Percentiles rank a stretch among this genome's conserved stretches.
Evolutionary conservation across 2,329 filamentous ascomycete species (phyloP).

Genomic region (Botrytis aclada): DNA sequence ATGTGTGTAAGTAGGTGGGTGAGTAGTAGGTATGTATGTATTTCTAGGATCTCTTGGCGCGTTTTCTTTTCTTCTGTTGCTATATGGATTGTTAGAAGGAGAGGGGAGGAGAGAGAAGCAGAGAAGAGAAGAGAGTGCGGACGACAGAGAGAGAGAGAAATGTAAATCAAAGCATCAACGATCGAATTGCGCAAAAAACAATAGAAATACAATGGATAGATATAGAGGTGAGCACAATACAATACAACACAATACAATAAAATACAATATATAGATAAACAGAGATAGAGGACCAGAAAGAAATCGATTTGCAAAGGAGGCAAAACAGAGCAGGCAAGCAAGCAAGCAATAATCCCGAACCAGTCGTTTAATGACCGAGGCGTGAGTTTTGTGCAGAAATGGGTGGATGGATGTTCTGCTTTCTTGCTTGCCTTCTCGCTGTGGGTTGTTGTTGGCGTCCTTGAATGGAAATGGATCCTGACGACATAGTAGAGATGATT

Average conservation of each 20-base stretch:
- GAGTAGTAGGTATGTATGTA: neutral
- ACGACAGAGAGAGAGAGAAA: neutral
- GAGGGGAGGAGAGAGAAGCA: neutral
- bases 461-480: neutral
- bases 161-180: neutral
- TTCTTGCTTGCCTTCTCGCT: neutral
- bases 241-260: neutral
- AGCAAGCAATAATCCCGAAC: neutral
- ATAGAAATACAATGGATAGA: neutral
- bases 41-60: neutral
- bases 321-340: neutral
- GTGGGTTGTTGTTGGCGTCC: neutral
- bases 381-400: neutral
- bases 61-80: constrained; percentile 1
- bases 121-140: neutral
- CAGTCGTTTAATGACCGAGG: constrained; percentile 2
- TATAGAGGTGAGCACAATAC: neutral
- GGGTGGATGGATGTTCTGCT: neutral
- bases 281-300: too few relatives aligned
- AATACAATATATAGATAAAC: neutral
- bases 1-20: neutral
- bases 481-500: neutral
- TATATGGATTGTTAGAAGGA: neutral
- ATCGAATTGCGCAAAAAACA: neutral
- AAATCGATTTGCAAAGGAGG: neutral